Conservation (phyloP, 2,329 filamentous ascomycete genomes). For the Ophiostoma quercus region DNA sequence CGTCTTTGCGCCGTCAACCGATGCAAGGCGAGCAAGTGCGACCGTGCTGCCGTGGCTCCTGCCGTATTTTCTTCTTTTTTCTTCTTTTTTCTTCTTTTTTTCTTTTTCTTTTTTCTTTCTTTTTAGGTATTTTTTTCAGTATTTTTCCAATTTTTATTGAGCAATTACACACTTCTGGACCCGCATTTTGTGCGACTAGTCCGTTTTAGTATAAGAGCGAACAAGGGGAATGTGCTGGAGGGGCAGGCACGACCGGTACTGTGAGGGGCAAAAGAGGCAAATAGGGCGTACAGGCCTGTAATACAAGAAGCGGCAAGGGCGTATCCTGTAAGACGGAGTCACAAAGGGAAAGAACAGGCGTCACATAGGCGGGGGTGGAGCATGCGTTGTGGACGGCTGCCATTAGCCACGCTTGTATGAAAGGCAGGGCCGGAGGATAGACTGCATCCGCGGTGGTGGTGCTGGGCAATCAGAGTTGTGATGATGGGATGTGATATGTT, state of each 20-base stretch:
- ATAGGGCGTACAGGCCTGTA: background rate
- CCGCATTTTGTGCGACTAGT: background rate
- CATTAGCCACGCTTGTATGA: background rate
- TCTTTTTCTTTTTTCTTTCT: background rate
- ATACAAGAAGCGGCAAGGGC: background rate
- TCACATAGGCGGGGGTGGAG: slow-evolving; percentile 2
- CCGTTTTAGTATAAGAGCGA: background rate
- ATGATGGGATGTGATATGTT: background rate
- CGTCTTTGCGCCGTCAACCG: slow-evolving; percentile 10
- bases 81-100: background rate
- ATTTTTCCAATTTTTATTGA: background rate
- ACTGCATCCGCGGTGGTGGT: background rate
- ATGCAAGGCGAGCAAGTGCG: slow-evolving; percentile 14
- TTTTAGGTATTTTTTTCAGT: background rate
- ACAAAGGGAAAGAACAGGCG: slow-evolving; percentile 1
- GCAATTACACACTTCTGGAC: background rate
- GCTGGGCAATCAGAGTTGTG: background rate
- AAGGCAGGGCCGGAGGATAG: background rate
- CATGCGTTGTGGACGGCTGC: background rate
- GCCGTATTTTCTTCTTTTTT: background rate
- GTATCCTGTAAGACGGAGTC: background rate
- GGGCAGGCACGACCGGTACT: slow-evolving; percentile 9
- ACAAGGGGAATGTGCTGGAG: slow-evolving; percentile 5
- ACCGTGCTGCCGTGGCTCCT: slow-evolving; percentile 6
- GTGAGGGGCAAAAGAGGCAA: slow-evolving; percentile 2